phyloP scores from a whole-genome alignment of 768 basidiomycete genomes.

The Lactarius trivialis region DNA sequence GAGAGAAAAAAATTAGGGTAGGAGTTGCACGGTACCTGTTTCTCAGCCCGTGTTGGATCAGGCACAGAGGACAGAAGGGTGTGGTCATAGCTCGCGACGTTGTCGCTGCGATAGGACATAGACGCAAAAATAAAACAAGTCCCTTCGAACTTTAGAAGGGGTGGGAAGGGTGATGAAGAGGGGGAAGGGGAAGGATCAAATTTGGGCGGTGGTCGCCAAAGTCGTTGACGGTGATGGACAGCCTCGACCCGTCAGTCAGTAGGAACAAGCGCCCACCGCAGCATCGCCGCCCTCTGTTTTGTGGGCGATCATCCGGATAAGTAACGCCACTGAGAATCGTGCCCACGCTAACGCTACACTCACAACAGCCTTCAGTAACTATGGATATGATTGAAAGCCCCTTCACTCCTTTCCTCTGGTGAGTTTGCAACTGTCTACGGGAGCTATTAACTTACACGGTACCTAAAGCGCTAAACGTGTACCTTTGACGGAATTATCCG shows the following conservation, averaged over 20 bases:
- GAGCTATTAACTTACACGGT: too few species aligned
- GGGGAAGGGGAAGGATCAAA: neutral
- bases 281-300: neutral
- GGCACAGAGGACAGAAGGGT: slow-evolving; percentile 29
- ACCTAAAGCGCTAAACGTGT: too few species aligned
- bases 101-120: slow-evolving; percentile 14
- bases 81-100: slow-evolving; percentile 26
- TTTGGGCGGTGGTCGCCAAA: neutral
- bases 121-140: neutral
- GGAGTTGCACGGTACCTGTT: slow-evolving; percentile 25
- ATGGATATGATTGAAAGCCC: neutral
- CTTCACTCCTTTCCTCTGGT: neutral
- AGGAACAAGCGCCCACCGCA: neutral
- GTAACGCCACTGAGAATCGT: neutral
- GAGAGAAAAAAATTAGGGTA: neutral
- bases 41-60: slow-evolving; percentile 28
- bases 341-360: neutral
- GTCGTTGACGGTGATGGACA: neutral
- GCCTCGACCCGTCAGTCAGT: neutral
- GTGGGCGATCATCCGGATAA: neutral
- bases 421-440: too few species aligned
- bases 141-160: neutral
- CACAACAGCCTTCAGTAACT: neutral
- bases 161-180: neutral
- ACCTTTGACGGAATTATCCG: neutral